Evolutionary conservation across 306 rosid genomes (phyloP), one percentile per base, ranked within the genome.

Genomic region (Vicia faba): DNA sequence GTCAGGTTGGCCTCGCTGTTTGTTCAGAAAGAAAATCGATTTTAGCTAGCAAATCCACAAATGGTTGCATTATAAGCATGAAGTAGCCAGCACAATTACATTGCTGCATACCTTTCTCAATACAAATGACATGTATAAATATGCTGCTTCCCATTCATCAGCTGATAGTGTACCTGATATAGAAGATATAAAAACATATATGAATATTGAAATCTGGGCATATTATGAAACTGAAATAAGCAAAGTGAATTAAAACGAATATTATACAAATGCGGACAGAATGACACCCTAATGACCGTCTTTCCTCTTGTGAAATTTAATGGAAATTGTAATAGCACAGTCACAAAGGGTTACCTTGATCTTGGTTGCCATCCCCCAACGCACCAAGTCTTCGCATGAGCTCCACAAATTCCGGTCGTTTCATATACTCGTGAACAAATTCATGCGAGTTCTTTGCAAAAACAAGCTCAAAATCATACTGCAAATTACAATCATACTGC

Each of bases 381-480:
- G 99, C 99, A 49, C 97, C 99, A 6, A 90, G 91, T 75, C 89
- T 79, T 66, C 92, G 85, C 99, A 95, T 90, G 82, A 95, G 87
- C 53, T 95, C 96, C 38, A 90, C 87, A 36, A 79, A 93, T 74
- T 85, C 96, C 0, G 89, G 81, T 44, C 74, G 81, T 75, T 95
- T 90, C 91, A 90, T 73, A 33, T 95, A 86, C 66, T 88, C 92
- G 0, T 88, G 88, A 58, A 95, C 97, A 36, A 95, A 90, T 63
- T 88, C 96, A 35, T 90, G 96, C 0, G 91, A 88, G 76, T 95
- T 95, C 83, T 90, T 90, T 15, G 83, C 89, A 7, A 86, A 95
- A 61, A 95, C 85, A 56, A 90, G 84, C 81, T 95, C 97, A 75
- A 95, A 82, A 69, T 85, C 99, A 61, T 90, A 85, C 97, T 90